Percentiles rank a stretch among this genome's conserved stretches.
These are phyloP conservation scores for Cadophora luteo-olivacea DNA, from an alignment of 2,329 filamentous ascomycete genomes.

Conservation along the genomic window DNA sequence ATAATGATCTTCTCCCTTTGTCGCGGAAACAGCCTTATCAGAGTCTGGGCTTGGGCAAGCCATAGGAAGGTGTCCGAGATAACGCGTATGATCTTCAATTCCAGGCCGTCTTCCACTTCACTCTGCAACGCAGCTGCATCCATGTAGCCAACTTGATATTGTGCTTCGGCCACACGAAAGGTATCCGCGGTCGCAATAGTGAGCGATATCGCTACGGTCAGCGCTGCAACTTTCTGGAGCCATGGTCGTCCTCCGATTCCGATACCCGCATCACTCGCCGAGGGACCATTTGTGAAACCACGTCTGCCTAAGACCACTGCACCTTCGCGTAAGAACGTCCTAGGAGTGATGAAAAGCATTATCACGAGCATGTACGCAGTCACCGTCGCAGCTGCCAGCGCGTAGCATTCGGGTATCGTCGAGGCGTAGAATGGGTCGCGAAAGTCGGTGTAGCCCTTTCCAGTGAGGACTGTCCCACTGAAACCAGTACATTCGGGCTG, in stretches of 20 bases:
- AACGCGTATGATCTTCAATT: slow-evolving; percentile 88
- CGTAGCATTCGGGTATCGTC: slow-evolving; percentile 91
- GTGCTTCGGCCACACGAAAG: slow-evolving; percentile 80
- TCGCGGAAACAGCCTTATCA: slow-evolving; percentile 93
- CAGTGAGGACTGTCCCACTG: slow-evolving; percentile 41
- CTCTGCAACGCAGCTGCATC: slow-evolving; percentile 79
- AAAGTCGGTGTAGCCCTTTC: slow-evolving; percentile 55
- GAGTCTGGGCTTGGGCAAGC: slow-evolving; percentile 95
- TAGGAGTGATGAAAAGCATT: slow-evolving; percentile 89
- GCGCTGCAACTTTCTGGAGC: slow-evolving; percentile 83
- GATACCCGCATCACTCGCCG: slow-evolving; percentile 70
- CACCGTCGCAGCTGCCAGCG: slow-evolving; percentile 86
- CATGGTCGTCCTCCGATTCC: slow-evolving; percentile 91
- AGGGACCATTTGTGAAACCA: slow-evolving; percentile 84
- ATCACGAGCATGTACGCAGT: slow-evolving; percentile 89
- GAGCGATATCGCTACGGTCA: slow-evolving; percentile 81
- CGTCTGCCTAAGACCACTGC: slow-evolving; percentile 80
- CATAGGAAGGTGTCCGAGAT: slow-evolving; percentile 97
- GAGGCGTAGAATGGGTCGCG: slow-evolving; percentile 93
- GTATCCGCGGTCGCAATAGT: slow-evolving; percentile 94
- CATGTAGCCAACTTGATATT: slow-evolving; percentile 81
- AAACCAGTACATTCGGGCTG: slow-evolving; percentile 54
- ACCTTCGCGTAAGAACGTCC: slow-evolving; percentile 88
- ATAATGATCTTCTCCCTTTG: slow-evolving; percentile 98
- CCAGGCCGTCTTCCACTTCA: slow-evolving; percentile 80